Evolutionary conservation across 2,329 filamentous ascomycete genomes (phyloP), one percentile per base, ranked within the genome.

Genomic region (Pseudofabraea citricarpa): DNA sequence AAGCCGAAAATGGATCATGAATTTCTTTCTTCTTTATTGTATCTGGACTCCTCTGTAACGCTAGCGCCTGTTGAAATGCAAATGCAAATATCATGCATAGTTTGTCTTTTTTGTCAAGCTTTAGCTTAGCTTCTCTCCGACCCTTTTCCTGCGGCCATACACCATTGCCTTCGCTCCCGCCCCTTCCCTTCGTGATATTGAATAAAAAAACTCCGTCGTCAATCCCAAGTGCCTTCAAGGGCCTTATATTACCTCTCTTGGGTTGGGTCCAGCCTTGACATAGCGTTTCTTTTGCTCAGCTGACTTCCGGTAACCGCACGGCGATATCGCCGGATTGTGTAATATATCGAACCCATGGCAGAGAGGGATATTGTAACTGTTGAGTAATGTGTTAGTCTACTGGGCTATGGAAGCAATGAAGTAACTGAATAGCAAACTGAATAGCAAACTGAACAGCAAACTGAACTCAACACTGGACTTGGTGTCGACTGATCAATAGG

Each of bases 301-400:
- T 57, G 19, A 63, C 60, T 36, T 97, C 91, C n/a, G 91, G 91
- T 66, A 97, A 75, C 57, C 91, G 79, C 48, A 97, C 90, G 20
- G 91, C 90, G 63, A 97, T 97, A 64, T 97, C 91, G 53, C 91
- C 91, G 12, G 90, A 95, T 67, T 97, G 93, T 52, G 91, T 98
- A 61, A 98, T 98, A 69, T 98, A 98, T 60, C 93, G 81, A 20
- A 98, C 93, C 93, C 93, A 98, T 1, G 93, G 93, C 41, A 97
- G 72, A 18, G 90, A 96, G 4, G 90, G 90, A 64, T 98, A 98
- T 93, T 98, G 93, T 52, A 97, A 71, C 90, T 96, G 56, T 5
- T 24, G 7, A 35, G 8, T 4, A 19, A 13, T n/a, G 53, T 47
- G 50, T 45, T 29, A 7, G 15, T 44, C 18, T 22, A 12, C 20